These are phyloP conservation scores for Apodospora peruviana DNA, from an alignment of 495 filamentous ascomycete genomes.

Conservation along the genomic window DNA sequence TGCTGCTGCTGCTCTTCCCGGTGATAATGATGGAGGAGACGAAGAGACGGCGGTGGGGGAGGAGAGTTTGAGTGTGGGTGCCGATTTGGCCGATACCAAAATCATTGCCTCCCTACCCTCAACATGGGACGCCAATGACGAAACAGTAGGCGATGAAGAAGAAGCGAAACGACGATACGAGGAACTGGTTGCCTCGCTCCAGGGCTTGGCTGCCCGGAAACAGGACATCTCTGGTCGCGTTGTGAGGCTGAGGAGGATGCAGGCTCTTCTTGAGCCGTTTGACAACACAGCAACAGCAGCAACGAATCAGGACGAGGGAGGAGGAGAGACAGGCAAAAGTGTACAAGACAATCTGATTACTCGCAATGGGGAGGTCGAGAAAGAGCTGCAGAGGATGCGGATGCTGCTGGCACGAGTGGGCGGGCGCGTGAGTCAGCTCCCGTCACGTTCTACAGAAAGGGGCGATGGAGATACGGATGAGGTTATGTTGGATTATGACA, in stretches of 20 bases:
- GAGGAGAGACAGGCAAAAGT: constrained; percentile 19
- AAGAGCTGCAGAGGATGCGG: constrained; percentile 71
- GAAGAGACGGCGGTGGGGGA: constrained; percentile 11
- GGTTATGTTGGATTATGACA: too few species aligned
- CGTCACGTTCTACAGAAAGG: too few species aligned
- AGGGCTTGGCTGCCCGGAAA: constrained; percentile 46
- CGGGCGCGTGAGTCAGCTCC: constrained; percentile 48
- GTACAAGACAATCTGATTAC: constrained; percentile 77
- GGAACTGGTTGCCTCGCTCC: constrained; percentile 46
- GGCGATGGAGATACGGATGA: too few species aligned
- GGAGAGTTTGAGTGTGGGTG: constrained; percentile 18
- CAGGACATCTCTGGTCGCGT: constrained; percentile 50
- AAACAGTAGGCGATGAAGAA: too few species aligned
- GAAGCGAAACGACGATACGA: too few species aligned
- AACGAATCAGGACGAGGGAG: neutral
- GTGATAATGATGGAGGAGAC: constrained; percentile 41
- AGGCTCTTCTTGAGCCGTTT: constrained; percentile 56
- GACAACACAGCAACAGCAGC: neutral
- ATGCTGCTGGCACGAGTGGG: constrained; percentile 68
- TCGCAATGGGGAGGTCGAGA: constrained; percentile 64
- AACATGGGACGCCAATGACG: constrained; percentile 26
- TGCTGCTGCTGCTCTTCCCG: constrained; percentile 20
- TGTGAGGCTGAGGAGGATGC: constrained; percentile 51
- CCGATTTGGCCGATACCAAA: constrained; percentile 36
- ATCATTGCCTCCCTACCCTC: constrained; percentile 39